Conservation (phyloP, 2,329 filamentous ascomycete genomes). For the Ploettnerulaceae sp. region DNA sequence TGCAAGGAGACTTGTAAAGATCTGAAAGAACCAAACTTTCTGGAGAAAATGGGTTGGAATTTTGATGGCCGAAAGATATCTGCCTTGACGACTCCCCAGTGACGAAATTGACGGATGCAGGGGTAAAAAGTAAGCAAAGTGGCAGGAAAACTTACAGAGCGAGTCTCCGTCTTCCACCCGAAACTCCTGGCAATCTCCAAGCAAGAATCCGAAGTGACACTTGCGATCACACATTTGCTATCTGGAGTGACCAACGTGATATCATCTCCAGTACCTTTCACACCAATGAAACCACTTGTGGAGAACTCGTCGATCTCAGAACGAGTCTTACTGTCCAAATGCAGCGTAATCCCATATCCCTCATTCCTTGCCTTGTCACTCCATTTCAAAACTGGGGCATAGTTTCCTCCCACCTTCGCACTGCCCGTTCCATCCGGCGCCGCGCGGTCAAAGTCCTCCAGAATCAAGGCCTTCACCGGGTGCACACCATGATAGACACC, state of each 20-base stretch:
- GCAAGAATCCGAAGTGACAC: conserved; percentile 75
- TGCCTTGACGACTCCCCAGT: too few relatives aligned
- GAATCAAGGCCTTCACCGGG: conserved; percentile 79
- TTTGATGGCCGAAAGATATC: too few relatives aligned
- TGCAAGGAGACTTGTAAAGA: too few relatives aligned
- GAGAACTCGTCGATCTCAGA: conserved; percentile 93
- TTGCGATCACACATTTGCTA: conserved; percentile 82
- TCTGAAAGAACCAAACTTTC: too few relatives aligned
- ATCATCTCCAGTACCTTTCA: conserved; percentile 46
- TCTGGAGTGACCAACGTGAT: conserved; percentile 69
- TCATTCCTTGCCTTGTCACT: conserved; percentile 74
- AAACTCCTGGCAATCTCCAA: conserved; percentile 70
- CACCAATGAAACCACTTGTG: conserved; percentile 88
- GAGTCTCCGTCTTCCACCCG: conserved; percentile 79
- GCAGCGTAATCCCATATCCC: conserved; percentile 91
- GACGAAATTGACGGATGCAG: too few relatives aligned
- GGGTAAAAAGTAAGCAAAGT: not conserved
- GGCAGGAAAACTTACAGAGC: conserved; percentile 48
- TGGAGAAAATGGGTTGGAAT: too few relatives aligned
- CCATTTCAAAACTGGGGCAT: conserved; percentile 84
- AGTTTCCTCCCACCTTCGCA: conserved; percentile 95
- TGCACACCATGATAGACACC: conserved; percentile 90
- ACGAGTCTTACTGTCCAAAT: conserved; percentile 80
- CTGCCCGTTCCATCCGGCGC: conserved; percentile 87
- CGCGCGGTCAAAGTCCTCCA: conserved; percentile 89